Base-by-base conservation (phyloP, 129 eudicot species). In the Heracleum sosnowskyi region DNA sequence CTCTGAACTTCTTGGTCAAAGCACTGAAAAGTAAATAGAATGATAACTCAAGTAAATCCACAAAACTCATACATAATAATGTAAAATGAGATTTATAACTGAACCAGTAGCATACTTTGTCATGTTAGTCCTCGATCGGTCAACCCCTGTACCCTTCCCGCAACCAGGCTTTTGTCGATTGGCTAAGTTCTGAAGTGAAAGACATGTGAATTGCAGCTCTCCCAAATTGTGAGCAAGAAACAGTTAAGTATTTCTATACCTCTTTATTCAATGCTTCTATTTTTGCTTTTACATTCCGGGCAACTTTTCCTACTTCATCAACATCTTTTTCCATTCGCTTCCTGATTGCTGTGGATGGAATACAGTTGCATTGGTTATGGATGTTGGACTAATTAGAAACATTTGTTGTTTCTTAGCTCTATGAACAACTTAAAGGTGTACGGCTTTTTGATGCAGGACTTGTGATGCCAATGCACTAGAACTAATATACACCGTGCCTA, bases 271-370 rank as follows among this genome's bases (percentile, higher is more conserved):
- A 73, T 37, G 83, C 89, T 89, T 95, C 90, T 41, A 95, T 84
- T 85, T 89, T 95, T 41, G 82, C 81, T 90, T 95, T 95, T 29
- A 90, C 86, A 75, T 77, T 83, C n/a, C 97, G 94, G 22, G 99
- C 96, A 79, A 92, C 85, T 85, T 90, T 95, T 69, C 91, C 92
- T 72, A 95, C 99, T 88, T 95, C 96, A 82, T 92, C 99, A 74
- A 92, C 85, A 63, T 95, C 97, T 89, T 95, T 95, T 81, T 91
- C 94, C 99, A 90, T 95, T 39, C 95, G 92, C 87, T 92, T 90
- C 87, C 97, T 95, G 71, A 95, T 90, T 29, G 96, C 98, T 93
- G 86, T 51, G 85, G 82, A 60, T n/a, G 2, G n/a, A 39, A 47
- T 29, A 3, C 31, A 34, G 26, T 7, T 20, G 5, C 37, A 39